phyloP scores from a whole-genome alignment of 768 basidiomycete genomes.

The Phaeolepiota aurea region DNA sequence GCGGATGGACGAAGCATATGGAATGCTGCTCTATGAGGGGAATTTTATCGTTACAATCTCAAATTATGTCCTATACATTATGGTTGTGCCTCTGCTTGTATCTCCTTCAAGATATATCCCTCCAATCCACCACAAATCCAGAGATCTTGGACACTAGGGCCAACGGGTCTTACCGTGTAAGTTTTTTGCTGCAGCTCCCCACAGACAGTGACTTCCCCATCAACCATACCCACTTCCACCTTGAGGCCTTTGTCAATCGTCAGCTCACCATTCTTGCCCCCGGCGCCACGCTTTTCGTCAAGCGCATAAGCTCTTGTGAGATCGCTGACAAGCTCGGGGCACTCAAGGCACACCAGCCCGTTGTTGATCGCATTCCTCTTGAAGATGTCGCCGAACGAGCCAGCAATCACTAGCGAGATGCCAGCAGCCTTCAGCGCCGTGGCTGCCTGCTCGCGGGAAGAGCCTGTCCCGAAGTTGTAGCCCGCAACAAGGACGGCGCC shows the following conservation, averaged over 20 bases:
- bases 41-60: too few relatives aligned
- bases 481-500: slow-evolving; percentile 85
- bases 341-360: slow-evolving; percentile 90
- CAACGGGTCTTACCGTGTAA: slow-evolving; percentile 71
- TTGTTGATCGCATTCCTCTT: slow-evolving; percentile 99
- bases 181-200: slow-evolving; percentile 36
- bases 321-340: slow-evolving; percentile 80
- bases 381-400: slow-evolving; percentile 98
- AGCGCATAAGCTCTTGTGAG: slow-evolving; percentile 70
- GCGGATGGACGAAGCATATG: slow-evolving; percentile 45
- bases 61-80: too few relatives aligned
- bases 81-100: slow-evolving; percentile 26
- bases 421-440: slow-evolving; percentile 95
- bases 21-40: slow-evolving; percentile 41
- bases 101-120: slow-evolving; percentile 79
- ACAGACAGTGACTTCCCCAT: slow-evolving; percentile 48
- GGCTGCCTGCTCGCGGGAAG: slow-evolving; percentile 96
- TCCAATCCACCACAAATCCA: slow-evolving; percentile 96
- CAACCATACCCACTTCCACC: slow-evolving; percentile 58
- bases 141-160: slow-evolving; percentile 92
- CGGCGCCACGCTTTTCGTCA: slow-evolving; percentile 67
- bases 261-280: slow-evolving; percentile 74
- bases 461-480: slow-evolving; percentile 98
- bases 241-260: slow-evolving; percentile 70
- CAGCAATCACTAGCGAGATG: slow-evolving; percentile 89